These are phyloP conservation scores for Nakazawaea wyomingensis DNA, from an alignment of 805 yeast species.

Conservation along the genomic window DNA sequence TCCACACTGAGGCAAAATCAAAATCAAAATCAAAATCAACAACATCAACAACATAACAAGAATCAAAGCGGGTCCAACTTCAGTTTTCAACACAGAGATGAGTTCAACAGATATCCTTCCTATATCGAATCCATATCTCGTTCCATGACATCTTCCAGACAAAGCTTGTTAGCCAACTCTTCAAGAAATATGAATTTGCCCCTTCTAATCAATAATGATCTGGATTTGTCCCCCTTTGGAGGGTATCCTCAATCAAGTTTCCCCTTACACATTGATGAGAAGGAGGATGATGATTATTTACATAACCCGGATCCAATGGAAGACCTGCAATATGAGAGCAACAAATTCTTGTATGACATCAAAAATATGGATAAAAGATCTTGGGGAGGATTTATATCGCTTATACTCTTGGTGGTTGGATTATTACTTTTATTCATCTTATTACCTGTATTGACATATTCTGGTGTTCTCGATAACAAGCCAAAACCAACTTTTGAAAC, in stretches of 20 bases:
- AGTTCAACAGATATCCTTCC: slow-evolving; percentile 65
- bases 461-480: slow-evolving; percentile 48
- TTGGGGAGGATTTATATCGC: slow-evolving; percentile 54
- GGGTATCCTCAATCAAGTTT: slow-evolving; percentile 93
- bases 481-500: slow-evolving; percentile 17
- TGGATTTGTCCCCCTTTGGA: slow-evolving; percentile 87
- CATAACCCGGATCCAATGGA: slow-evolving; percentile 95
- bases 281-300: slow-evolving; percentile 90
- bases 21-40: background rate
- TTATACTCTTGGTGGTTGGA: slow-evolving; percentile 54
- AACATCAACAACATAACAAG: background rate
- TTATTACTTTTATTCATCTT: slow-evolving; percentile 67
- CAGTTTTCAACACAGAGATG: slow-evolving; percentile 35
- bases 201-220: slow-evolving; percentile 41
- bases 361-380: slow-evolving; percentile 63
- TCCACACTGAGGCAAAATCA: background rate
- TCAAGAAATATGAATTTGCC: slow-evolving; percentile 6
- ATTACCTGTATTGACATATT: slow-evolving; percentile 77
- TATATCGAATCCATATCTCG: slow-evolving; percentile 39
- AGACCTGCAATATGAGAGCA: slow-evolving; percentile 80
- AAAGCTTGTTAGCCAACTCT: slow-evolving; percentile 17
- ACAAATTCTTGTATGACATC: slow-evolving; percentile 58
- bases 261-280: slow-evolving; percentile 87
- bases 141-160: slow-evolving; percentile 42
- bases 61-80: too few relatives aligned